A percentile compares a stretch with the other conserved stretches of the same genome.
Evolutionary conservation across 2,329 filamentous ascomycete species (phyloP).

Genomic region (Exserohilum rostratum): DNA sequence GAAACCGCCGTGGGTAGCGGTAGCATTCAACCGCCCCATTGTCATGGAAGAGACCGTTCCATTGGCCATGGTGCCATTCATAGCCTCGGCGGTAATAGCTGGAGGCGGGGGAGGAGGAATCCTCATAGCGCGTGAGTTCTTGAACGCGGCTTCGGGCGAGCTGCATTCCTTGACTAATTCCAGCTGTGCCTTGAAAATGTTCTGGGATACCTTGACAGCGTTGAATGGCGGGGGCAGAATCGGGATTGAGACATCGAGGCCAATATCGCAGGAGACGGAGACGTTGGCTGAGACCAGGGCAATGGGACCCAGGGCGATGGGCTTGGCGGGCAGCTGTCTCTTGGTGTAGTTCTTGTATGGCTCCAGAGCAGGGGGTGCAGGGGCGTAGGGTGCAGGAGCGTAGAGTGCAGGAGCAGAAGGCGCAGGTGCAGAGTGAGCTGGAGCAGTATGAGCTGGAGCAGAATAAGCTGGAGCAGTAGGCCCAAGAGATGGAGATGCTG

Average conservation of each 20-base stretch:
- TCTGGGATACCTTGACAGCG: slow-evolving; percentile 15
- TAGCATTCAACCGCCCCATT: neutral
- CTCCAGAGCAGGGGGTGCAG: neutral
- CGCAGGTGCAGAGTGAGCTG: no score
- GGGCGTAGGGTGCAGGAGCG: no score
- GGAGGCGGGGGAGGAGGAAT: slow-evolving; percentile 9
- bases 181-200: slow-evolving; percentile 30
- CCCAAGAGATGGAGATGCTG: no score
- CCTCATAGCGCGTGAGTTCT: neutral
- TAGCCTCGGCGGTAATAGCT: neutral
- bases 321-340: neutral
- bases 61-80: no score
- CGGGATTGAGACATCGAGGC: slow-evolving; percentile 27
- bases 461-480: no score
- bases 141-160: slow-evolving; percentile 10
- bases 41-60: neutral
- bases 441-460: no score
- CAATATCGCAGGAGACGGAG: slow-evolving; percentile 27
- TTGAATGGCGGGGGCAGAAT: slow-evolving; percentile 25
- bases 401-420: no score
- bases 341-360: neutral
- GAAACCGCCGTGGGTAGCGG: neutral
- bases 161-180: slow-evolving; percentile 30
- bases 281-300: slow-evolving; percentile 36
- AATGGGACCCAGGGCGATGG: slow-evolving; percentile 18